Base-by-base conservation (phyloP, 306 rosid genomes). In the Coriaria nepalensis region DNA sequence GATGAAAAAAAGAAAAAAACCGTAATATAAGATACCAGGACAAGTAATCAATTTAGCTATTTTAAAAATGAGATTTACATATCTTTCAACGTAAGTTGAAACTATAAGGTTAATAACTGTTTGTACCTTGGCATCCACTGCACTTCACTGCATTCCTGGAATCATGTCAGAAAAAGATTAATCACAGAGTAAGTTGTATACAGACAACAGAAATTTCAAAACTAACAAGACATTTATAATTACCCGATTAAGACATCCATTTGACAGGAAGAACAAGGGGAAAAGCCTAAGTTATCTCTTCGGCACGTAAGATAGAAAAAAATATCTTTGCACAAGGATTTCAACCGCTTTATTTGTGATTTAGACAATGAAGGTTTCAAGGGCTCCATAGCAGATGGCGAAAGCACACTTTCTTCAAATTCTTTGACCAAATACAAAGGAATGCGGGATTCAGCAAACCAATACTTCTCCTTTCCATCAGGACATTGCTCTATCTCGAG, bases 371-470 rank as follows among this genome's bases (percentile, higher is more conserved):
- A 42, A 20, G 56, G 42, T 46, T 61, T 75, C 53, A 52, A 52
- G 49, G 52, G 71, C 68, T 63, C 85, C 75, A 57, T 49, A 45
- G 53, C 48, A 56, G 63, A 63, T 59, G 65, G 49, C 45, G 65
- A 43, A 35, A 15, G 40, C 45, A 35, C 50, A 37, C 59, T 68
- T 62, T 68, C 81, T 73, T 82, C 98, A 32, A 75, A 85, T 66
- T 77, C 92, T 64, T 85, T 92, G 50, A 92, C 66, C 83, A 92
- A 63, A 68, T 82, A 82, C 48, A 92, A 66, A 54, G 96, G 98
- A 62, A 92, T 67, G 40, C 83, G 82, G 53, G 75, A 52, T 60
- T 92, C 98, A 34, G 54, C 67, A 82, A 92, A 85, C 98, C 98
- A 92, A 67, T 71, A 79, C 60, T 72, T 82, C 10, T 62, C 80